Evolutionary conservation across 768 basidiomycete species (phyloP), one percentile per base, ranked within the genome.

Genomic region (Boletus sp.): DNA sequence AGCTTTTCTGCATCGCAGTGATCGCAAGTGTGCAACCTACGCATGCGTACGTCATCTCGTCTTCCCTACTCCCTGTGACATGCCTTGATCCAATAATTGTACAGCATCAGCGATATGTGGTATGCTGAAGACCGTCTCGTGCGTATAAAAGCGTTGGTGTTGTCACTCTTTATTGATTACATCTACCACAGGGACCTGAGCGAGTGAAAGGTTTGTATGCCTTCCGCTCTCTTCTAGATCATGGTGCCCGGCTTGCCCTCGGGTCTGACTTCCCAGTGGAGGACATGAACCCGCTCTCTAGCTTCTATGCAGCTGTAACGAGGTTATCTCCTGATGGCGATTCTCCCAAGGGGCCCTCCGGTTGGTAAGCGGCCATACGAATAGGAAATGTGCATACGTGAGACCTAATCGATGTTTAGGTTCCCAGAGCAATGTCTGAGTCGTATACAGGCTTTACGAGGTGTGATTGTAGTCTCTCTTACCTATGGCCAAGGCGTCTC

Each of bases 211-310:
- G 82, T 9, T 79, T 95, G 5, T 97, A 97, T 64, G 92, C 94
- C 0, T 97, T 95, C 79, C 83, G 85, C 19, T 82, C 85, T 41
- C 75, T 89, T 29, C 64, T 87, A 33, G 78, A 85, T 61, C 79
- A 77, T 52, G 83, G 84, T 45, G 83, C 83, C 51, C 73, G 81
- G 53, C 83, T 94, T 51, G 83, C 88, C 3, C 71, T 96, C 23
- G 93, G 95, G 14, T 91, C 90, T 4, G 93, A 96, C 72, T 90
- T 89, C 58, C 94, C 94, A 1, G 91, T 98, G 32, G 95, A 95
- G 64, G 78, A 80, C 35, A 78, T 93, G 70, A 90, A 93, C 64
- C 94, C 94, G 13, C 76, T 97, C 37, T 74, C 81, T 51, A 86
- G 87, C 3, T 93, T 96, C 69, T 90, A 91, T 67, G 90, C 94